A percentile compares a stretch with the other conserved stretches of the same genome.
Conservation (phyloP, 768 basidiomycete species). For the Termitomyces sp. region DNA sequence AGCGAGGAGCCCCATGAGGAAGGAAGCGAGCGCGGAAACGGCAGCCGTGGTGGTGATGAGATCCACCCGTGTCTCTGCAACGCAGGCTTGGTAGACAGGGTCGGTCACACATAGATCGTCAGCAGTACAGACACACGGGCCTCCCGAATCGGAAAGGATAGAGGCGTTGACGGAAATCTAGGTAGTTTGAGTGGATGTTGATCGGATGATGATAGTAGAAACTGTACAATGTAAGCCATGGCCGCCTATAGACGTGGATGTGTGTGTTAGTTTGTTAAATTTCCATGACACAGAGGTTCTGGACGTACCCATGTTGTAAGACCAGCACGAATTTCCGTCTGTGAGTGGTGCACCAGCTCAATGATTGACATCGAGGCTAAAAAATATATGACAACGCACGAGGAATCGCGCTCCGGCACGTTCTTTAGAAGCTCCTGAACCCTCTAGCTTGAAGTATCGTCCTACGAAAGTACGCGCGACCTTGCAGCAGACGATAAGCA, state of each 20-base stretch:
- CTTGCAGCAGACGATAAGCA: conserved; percentile 20
- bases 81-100: conserved; percentile 50
- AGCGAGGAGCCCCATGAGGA: conserved; percentile 80
- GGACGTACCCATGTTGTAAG: conserved; percentile 73
- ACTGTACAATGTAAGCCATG: conserved; percentile 79
- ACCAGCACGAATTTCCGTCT: conserved; percentile 80
- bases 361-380: neutral
- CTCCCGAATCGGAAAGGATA: conserved; percentile 73
- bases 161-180: conserved; percentile 86
- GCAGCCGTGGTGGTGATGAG: conserved; percentile 83
- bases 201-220: neutral
- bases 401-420: conserved; percentile 63
- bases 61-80: conserved; percentile 63
- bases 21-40: conserved; percentile 67
- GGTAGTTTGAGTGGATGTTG: neutral
- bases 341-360: conserved; percentile 3
- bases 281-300: neutral
- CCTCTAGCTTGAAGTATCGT: conserved; percentile 71
- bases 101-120: conserved; percentile 54
- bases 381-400: conserved; percentile 23
- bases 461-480: conserved; percentile 48
- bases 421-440: conserved; percentile 61
- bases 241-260: conserved; percentile 44
- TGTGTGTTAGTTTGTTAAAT: conserved; percentile 3
- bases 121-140: conserved; percentile 73